Base-by-base conservation (phyloP, 306 rosid genomes). In the Potentilla sterilis region DNA sequence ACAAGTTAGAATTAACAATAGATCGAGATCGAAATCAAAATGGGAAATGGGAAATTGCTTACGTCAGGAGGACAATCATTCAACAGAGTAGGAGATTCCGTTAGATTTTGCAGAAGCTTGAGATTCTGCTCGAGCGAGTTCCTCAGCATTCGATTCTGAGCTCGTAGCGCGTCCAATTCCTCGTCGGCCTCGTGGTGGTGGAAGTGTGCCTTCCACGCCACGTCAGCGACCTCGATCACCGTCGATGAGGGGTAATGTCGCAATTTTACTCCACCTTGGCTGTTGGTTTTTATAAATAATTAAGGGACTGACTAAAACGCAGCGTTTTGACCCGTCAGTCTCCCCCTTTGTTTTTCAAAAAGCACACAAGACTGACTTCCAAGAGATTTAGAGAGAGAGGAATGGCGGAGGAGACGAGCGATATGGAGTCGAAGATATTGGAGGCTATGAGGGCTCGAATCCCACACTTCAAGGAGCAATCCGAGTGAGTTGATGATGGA, bases 181-280 rank as follows among this genome's bases (percentile, higher is more conserved):
- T 73, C 80, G 10, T 81, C 88, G 0, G 84, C 67, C 14, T 75
- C 71, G 34, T 80, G 69, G 67, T 52, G 83, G 70, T 70, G 89
- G 57, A 66, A 84, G 67, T 70, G 79, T 73, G 97, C 97, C 59
- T 80, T 61, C 96, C 92, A 92, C 14, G 99, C 97, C 22, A 90
- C 96, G 70, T 95, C 99, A 64, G 99, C 97, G 8, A 95, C 97
- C 89, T 95, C 99, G 24, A 95, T 65, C 75, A 92, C 97, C 74
- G 99, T 95, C 84, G n/a, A n/a, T n/a, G n/a, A n/a, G n/a, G 51
- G 77, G 58, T 13, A 43, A 59, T 58, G 2, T 43, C 3, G 57
- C 34, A 42, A 42, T 58, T 57, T 42, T 24, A 2, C 14, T 6
- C 22, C 2, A 13, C 4, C 22, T 35, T 47, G 0, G 49, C n/a